Conservation (phyloP, 2,329 filamentous ascomycete genomes). For the Colletotrichum orchidophilum region DNA sequence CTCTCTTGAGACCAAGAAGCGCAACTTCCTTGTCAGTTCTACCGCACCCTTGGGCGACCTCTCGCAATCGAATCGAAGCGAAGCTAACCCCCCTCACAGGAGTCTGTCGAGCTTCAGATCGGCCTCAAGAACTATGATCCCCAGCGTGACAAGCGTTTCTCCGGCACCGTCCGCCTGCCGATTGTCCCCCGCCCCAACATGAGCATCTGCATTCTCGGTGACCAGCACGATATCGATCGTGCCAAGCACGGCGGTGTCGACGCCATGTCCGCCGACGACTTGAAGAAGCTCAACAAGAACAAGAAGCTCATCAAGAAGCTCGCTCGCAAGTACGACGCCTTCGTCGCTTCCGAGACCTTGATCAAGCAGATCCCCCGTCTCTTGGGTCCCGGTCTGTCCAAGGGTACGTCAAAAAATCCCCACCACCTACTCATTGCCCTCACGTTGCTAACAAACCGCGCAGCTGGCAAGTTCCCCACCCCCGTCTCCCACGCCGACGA, state of each 20-base stretch:
- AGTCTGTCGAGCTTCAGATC: conserved; percentile 92
- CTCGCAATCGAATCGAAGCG: not conserved
- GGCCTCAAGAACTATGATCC: conserved; percentile 99
- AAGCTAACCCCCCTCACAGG: conserved; percentile 26
- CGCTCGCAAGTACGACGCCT: conserved; percentile 99
- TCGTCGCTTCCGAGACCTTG: conserved; percentile 94
- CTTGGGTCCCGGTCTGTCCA: conserved; percentile 96
- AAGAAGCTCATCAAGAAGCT: conserved; percentile 99
- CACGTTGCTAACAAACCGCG: conserved; percentile 44
- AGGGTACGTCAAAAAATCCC: conserved; percentile 69
- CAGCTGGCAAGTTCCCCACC: conserved; percentile 99
- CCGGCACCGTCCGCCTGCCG: conserved; percentile 96
- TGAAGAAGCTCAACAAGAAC: conserved; percentile 99
- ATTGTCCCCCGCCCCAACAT: conserved; percentile 91
- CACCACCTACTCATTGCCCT: too few species aligned
- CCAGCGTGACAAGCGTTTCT: conserved; percentile 99
- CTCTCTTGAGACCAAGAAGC: conserved; percentile 95
- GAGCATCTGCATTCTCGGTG: conserved; percentile 80
- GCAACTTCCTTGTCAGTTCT: conserved; percentile 81
- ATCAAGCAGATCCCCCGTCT: conserved; percentile 99
- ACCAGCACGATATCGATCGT: conserved; percentile 98
- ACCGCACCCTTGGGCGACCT: not conserved
- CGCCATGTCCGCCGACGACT: conserved; percentile 96
- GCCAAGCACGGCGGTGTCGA: conserved; percentile 99
- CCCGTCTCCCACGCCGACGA: conserved; percentile 98